A percentile compares a stretch with the other conserved stretches of the same genome.
These are phyloP conservation scores for Malus fusca DNA, from an alignment of 306 rosid genomes.

Conservation along the genomic window DNA sequence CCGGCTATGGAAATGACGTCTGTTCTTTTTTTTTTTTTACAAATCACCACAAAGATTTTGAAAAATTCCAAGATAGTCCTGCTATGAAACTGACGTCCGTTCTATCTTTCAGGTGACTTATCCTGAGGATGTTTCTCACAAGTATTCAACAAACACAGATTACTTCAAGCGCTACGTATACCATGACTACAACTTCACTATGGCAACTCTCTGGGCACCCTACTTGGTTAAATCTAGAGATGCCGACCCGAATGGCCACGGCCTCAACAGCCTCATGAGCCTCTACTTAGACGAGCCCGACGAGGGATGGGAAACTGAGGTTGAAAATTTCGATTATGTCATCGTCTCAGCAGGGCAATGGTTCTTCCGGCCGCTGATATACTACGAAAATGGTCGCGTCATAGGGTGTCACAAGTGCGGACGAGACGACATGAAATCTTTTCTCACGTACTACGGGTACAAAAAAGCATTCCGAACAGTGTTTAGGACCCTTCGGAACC, in stretches of 20 bases:
- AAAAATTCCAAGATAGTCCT: background rate
- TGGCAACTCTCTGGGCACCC: constrained; percentile 75
- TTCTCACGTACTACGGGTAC: constrained; percentile 39
- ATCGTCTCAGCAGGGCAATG: constrained; percentile 85
- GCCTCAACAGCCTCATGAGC: constrained; percentile 42
- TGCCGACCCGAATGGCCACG: constrained; percentile 35
- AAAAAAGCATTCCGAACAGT: constrained; percentile 59
- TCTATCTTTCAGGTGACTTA: constrained; percentile 45
- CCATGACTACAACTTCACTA: constrained; percentile 58
- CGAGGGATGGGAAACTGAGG: constrained; percentile 43
- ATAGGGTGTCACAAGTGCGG: constrained; percentile 62
- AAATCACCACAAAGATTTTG: background rate
- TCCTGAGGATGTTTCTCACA: constrained; percentile 50
- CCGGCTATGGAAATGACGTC: too few species aligned
- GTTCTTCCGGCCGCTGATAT: constrained; percentile 63
- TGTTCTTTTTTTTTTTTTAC: too few species aligned
- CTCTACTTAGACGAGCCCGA: constrained; percentile 63
- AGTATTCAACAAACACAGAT: constrained; percentile 22
- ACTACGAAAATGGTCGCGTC: constrained; percentile 41
- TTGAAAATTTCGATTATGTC: constrained; percentile 56
- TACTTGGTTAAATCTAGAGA: constrained; percentile 48
- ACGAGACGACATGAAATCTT: constrained; percentile 27
- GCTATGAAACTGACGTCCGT: background rate
- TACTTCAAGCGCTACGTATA: constrained; percentile 48
- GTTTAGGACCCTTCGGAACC: constrained; percentile 33